phyloP scores from a whole-genome alignment of 352 stramenopile genomes.

The Elongisporangium prolatum region DNA sequence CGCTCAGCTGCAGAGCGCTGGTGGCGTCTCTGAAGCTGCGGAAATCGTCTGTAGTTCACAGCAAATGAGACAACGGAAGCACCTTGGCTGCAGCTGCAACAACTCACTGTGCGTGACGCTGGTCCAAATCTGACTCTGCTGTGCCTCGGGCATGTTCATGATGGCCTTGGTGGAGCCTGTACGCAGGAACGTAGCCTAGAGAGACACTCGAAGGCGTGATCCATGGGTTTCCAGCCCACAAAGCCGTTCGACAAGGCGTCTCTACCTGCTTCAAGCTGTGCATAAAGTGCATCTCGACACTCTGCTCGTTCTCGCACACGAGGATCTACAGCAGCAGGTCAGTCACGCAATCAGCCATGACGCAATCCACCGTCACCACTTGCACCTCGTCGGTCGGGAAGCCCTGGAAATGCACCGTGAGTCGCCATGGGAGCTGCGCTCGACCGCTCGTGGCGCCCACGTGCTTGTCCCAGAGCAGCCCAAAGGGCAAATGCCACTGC shows the following conservation, averaged over 20 bases:
- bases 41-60: constrained; percentile 29
- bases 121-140: constrained; percentile 80
- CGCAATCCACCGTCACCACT: neutral
- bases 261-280: constrained; percentile 74
- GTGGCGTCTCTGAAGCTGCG: constrained; percentile 52
- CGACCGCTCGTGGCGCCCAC: constrained; percentile 4
- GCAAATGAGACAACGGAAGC: neutral
- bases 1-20: constrained; percentile 32
- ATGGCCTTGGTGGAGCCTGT: constrained; percentile 75
- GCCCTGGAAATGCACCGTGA: constrained; percentile 80
- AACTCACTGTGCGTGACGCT: constrained; percentile 63
- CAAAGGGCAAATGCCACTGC: constrained; percentile 78
- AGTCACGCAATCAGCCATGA: neutral
- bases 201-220: neutral
- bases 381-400: constrained; percentile 55
- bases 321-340: constrained; percentile 26
- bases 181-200: constrained; percentile 54
- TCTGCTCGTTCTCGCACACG: constrained; percentile 71
- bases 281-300: constrained; percentile 81
- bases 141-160: constrained; percentile 72
- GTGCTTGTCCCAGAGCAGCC: constrained; percentile 60
- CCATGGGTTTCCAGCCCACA: neutral
- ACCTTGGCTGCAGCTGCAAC: neutral
- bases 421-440: constrained; percentile 44
- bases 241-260: neutral